Evolutionary conservation across 371 early-diverging fungal genomes (phyloP), one percentile per base, ranked within the genome.

Genomic region (Mucor ambiguus): DNA sequence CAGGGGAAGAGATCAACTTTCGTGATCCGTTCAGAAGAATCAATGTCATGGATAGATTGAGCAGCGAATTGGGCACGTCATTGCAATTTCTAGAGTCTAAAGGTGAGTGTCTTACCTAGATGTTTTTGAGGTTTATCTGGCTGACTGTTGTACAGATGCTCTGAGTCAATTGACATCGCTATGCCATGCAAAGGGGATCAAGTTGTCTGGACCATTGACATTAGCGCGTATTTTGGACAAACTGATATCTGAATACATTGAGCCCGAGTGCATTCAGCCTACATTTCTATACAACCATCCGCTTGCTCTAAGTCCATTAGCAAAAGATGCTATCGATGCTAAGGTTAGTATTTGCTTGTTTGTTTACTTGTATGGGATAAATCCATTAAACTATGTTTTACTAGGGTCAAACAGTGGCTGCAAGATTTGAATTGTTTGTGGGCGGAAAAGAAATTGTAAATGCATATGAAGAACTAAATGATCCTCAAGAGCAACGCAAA

Each of bases 401-500:
- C 69, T 78, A 83, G 77, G 79, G 80, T 18, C 72, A 82, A 49
- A 64, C 52, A 4, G 75, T 87, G 1, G 86, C 90, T 26, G 95
- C 90, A 30, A 86, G 99, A 33, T 97, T 99, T 75, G 99, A 99
- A 78, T 81, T 98, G 37, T 98, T 98, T 80, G 88, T 98, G 18
- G 91, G 85, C 2, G 86, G 89, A n/a, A 94, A 93, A 62, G 99
- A 99, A 75, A 78, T 98, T 37, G 94, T 95, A 62, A 99, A 99
- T 77, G 98, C 99, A 0, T 99, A 99, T 82, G 98, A 99, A 67
- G 99, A 99, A 82, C 86, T 99, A 78, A 99, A 99, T 73, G 97
- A 99, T 77, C 99, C 99, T 1, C 77, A 90, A 60, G 98, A 98
- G 64, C 99, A 99, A 75, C 89, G 96, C 20, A 85, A 72, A 22